Percentiles rank a stretch among this genome's conserved stretches.
These are phyloP conservation scores for Penicillium sclerotigenum DNA, from an alignment of 2,329 filamentous ascomycete genomes.

Conservation along the genomic window DNA sequence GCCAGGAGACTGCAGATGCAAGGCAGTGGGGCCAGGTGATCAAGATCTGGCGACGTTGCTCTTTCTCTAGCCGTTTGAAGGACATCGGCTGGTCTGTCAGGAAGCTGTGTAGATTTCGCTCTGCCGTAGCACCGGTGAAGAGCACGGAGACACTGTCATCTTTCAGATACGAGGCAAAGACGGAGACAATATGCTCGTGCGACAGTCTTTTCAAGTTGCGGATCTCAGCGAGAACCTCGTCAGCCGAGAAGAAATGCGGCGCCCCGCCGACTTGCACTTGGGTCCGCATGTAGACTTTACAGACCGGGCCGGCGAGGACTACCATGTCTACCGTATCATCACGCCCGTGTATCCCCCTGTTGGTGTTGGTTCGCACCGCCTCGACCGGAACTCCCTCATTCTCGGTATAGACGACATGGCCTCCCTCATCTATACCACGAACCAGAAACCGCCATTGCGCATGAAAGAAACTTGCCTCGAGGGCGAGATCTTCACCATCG, in stretches of 20 bases:
- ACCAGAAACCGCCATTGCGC: constrained; percentile 59
- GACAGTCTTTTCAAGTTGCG: constrained; percentile 37
- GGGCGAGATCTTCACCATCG: constrained; percentile 41
- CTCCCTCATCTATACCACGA: constrained; percentile 53
- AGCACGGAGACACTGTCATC: constrained; percentile 44
- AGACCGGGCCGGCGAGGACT: constrained; percentile 37
- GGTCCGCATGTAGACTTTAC: constrained; percentile 38
- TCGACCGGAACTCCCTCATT: constrained; percentile 61
- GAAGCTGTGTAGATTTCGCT: constrained; percentile 43
- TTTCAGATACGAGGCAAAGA: constrained; percentile 46
- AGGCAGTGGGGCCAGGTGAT: constrained; percentile 51
- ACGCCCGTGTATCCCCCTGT: constrained; percentile 33
- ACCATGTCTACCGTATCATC: constrained; percentile 39
- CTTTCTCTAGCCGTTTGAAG: constrained; percentile 44
- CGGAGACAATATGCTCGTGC: constrained; percentile 45
- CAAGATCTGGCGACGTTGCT: constrained; percentile 41
- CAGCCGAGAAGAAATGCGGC: constrained; percentile 39
- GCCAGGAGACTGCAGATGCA: constrained; percentile 53
- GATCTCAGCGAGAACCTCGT: constrained; percentile 42
- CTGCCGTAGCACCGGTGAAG: constrained; percentile 39
- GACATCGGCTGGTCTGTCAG: constrained; percentile 41
- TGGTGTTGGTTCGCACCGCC: constrained; percentile 44
- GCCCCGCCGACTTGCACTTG: constrained; percentile 38
- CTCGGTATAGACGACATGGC: constrained; percentile 57
- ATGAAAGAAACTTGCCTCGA: constrained; percentile 58